Evolutionary conservation across 176 grass and related monocot species (phyloP), one percentile per base, ranked within the genome.

Genomic region (Eleusine coracana): DNA sequence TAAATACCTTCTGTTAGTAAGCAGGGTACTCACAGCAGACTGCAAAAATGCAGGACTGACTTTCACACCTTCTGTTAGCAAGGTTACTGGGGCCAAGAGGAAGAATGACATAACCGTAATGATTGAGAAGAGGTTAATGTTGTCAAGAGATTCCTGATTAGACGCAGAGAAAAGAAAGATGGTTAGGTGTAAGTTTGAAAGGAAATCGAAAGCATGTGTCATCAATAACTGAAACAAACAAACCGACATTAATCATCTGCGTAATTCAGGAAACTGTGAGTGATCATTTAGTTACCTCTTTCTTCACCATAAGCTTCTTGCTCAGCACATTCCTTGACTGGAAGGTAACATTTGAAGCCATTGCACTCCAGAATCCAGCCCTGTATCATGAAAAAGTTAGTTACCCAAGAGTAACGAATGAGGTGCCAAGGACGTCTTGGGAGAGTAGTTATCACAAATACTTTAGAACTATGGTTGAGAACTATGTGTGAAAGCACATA

Each of bases 291-390:
- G 18, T 83, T 81, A 96, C 91, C 93, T 99, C 89, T 90, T 87
- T 96, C 93, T 99, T 99, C 46, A 99, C 83, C 97, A 99, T 94
- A 74, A 96, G 89, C 82, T 99, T 96, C 83, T 96, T 99, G 89
- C 97, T 99, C 62, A 99, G 78, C 48, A 99, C 97, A 63, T 99
- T 99, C 76, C 93, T 85, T 66, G 93, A 99, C 79, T 99, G 93
- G 70, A 96, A 99, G 63, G 91, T 99, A 44, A 99, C 87, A 86
- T 96, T 92, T 63, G 97, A 99, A 86, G 91, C 91, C 87, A 99
- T 94, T 50, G 97, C 91, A 89, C 89, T 94, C 97, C 88, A 92
- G 89, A 96, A 99, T 82, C 93, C 89, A 87, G 62, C 87, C 93
- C 93, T 99, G 81, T 74, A 38, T 68, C 49, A 78, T 28, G 49